phyloP scores from a whole-genome alignment of 2,329 filamentous ascomycete species.

The Fusarium transvaalense region DNA sequence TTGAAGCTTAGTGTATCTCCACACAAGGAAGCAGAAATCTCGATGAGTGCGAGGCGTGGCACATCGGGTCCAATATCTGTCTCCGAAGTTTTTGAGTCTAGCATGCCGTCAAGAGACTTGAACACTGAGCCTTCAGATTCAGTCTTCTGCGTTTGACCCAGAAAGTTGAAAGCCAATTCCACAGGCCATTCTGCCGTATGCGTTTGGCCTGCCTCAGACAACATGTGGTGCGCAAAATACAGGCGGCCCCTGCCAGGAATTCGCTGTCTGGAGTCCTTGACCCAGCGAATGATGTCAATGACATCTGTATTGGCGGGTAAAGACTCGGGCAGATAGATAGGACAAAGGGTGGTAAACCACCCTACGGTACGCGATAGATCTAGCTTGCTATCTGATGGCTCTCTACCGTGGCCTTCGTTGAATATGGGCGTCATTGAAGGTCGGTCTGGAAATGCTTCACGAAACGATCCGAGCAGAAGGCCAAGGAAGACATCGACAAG shows the following conservation, averaged over 20 bases:
- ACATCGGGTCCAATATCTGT: slow-evolving; percentile 26
- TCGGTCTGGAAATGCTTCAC: slow-evolving; percentile 48
- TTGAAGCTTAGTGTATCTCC: slow-evolving; percentile 1
- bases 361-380: slow-evolving; percentile 53
- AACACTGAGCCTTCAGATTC: slow-evolving; percentile 17
- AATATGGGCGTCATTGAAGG: slow-evolving; percentile 45
- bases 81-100: slow-evolving; percentile 13
- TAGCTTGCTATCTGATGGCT: slow-evolving; percentile 45
- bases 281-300: slow-evolving; percentile 32
- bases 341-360: slow-evolving; percentile 54
- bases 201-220: neutral
- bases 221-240: slow-evolving; percentile 31
- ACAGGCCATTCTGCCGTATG: slow-evolving; percentile 12
- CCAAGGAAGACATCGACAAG: slow-evolving; percentile 53
- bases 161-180: slow-evolving; percentile 42
- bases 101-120: neutral
- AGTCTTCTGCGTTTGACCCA: slow-evolving; percentile 22
- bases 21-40: slow-evolving; percentile 29
- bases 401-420: slow-evolving; percentile 55
- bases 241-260: slow-evolving; percentile 41
- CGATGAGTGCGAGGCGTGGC: slow-evolving; percentile 35
- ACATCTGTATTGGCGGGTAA: slow-evolving; percentile 27
- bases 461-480: slow-evolving; percentile 47
- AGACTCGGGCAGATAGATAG: slow-evolving; percentile 26
- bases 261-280: slow-evolving; percentile 43